Evolutionary conservation across 139 green algal genomes (phyloP).

Genomic region (Chlorella sp.): DNA sequence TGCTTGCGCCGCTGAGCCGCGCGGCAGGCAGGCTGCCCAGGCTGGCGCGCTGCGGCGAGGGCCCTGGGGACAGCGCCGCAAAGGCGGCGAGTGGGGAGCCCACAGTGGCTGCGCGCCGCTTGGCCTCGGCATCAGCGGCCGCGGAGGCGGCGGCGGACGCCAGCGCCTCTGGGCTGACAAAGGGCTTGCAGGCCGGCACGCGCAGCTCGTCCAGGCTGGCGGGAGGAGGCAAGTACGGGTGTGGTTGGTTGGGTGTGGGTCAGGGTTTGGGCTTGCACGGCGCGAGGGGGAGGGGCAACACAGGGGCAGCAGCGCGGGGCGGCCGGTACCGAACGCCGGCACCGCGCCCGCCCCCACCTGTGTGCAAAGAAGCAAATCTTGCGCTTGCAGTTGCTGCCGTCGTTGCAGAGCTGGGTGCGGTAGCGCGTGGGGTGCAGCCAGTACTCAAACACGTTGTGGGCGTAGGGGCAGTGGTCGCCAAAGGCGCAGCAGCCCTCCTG

Average conservation of each 20-base stretch:
- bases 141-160: conserved; percentile 40
- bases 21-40: conserved; percentile 2
- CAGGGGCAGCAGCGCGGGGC: not conserved
- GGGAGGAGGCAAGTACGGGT: too few species aligned
- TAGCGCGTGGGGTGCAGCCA: conserved; percentile 91
- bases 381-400: conserved; percentile 76
- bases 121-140: conserved; percentile 19
- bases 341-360: not conserved
- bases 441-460: conserved; percentile 94
- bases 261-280: not conserved
- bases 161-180: conserved; percentile 58
- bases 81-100: conserved; percentile 13
- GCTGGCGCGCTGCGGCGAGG: conserved; percentile 9
- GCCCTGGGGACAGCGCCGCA: not conserved
- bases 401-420: conserved; percentile 94
- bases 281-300: not conserved
- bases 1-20: not conserved
- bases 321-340: too few species aligned
- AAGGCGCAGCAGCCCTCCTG: conserved; percentile 72
- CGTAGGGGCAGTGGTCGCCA: conserved; percentile 82
- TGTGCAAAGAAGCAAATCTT: conserved; percentile 97
- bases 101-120: conserved; percentile 26
- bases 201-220: conserved; percentile 77
- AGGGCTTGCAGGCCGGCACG: conserved; percentile 60
- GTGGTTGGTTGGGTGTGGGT: not conserved